Evolutionary conservation across 306 rosid genomes (phyloP).

Genomic region (Fagus sylvatica): DNA sequence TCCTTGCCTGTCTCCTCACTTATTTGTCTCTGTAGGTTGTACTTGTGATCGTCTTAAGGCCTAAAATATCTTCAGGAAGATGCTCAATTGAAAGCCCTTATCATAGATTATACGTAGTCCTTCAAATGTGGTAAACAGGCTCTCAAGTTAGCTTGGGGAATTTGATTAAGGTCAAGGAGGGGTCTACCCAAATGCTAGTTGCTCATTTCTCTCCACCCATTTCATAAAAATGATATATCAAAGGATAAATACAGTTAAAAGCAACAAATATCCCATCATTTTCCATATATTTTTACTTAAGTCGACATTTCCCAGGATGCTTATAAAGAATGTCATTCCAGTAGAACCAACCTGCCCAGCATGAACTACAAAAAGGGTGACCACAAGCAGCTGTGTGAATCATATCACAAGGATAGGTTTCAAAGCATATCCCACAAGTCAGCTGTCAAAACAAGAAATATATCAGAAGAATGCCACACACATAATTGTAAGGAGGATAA

Average conservation of each 20-base stretch:
- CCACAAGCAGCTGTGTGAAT: constrained; percentile 54
- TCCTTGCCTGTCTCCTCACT: too few species aligned
- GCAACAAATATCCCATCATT: not conserved
- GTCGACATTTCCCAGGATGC: not conserved
- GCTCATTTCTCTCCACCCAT: too few species aligned
- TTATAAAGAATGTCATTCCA: not conserved
- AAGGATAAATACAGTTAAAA: not conserved
- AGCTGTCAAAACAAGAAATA: constrained; percentile 36
- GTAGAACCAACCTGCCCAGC: constrained; percentile 55
- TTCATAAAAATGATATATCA: too few species aligned
- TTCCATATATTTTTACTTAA: not conserved
- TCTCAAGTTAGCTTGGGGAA: too few species aligned
- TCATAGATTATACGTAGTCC: too few species aligned
- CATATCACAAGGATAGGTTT: constrained; percentile 38
- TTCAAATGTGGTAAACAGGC: too few species aligned
- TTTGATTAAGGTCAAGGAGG: too few species aligned
- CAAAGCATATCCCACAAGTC: constrained; percentile 65
- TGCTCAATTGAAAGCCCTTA: too few species aligned
- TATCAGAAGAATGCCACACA: constrained; percentile 12
- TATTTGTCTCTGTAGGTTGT: too few species aligned
- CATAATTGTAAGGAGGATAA: not conserved
- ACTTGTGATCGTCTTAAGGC: too few species aligned
- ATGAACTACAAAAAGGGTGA: constrained; percentile 52
- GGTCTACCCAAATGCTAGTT: too few species aligned
- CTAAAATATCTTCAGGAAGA: too few species aligned